phyloP scores from a whole-genome alignment of 148 eudicot genomes.

The Diospyros kaki region DNA sequence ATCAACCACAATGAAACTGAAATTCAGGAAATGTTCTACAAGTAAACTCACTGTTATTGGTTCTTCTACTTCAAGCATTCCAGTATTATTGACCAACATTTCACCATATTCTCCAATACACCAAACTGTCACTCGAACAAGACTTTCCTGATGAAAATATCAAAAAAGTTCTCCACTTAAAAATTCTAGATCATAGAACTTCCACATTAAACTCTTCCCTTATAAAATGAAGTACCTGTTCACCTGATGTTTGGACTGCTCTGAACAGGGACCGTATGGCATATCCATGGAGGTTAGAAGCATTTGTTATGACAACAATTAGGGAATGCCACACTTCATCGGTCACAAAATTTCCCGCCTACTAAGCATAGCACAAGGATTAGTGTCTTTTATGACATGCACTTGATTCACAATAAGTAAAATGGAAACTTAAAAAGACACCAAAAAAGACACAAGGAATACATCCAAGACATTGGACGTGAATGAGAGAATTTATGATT shows the following conservation, averaged over 20 bases:
- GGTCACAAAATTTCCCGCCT: slow-evolving; percentile 91
- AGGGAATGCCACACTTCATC: slow-evolving; percentile 94
- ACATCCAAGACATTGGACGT: neutral
- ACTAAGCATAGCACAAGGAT: slow-evolving; percentile 41
- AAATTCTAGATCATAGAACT: slow-evolving; percentile 8
- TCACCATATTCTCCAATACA: slow-evolving; percentile 99
- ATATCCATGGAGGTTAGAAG: slow-evolving; percentile 84
- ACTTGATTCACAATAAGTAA: neutral
- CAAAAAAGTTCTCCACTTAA: slow-evolving; percentile 10
- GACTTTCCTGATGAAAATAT: slow-evolving; percentile 62
- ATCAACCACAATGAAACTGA: neutral
- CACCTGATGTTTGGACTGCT: slow-evolving; percentile 64
- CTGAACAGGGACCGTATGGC: slow-evolving; percentile 67
- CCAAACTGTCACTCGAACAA: slow-evolving; percentile 93
- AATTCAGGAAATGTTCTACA: neutral
- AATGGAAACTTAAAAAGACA: neutral
- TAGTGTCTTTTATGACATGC: slow-evolving; percentile 19
- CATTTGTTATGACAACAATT: slow-evolving; percentile 83
- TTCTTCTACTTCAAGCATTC: slow-evolving; percentile 86
- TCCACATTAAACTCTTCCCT: slow-evolving; percentile 7
- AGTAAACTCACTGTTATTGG: slow-evolving; percentile 78
- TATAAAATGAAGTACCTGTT: slow-evolving; percentile 53
- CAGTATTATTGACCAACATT: slow-evolving; percentile 75
- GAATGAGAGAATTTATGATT: neutral
- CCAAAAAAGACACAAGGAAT: neutral